Evolutionary conservation across 805 yeast species (phyloP), one percentile per base, ranked within the genome.

Genomic region (Candida tibetensis): DNA sequence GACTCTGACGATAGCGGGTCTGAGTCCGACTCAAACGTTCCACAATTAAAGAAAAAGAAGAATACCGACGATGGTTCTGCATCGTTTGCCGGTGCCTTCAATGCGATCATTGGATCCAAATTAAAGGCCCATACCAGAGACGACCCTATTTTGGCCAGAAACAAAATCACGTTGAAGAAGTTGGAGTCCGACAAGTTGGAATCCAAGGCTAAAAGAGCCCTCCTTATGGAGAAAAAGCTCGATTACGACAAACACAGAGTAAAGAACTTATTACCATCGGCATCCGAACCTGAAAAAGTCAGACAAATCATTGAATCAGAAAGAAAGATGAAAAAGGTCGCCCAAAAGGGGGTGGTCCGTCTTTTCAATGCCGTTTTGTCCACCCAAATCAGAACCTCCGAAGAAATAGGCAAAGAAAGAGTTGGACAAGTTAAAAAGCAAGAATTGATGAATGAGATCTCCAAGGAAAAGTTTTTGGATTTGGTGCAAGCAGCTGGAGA

Each of bases 101-200:
- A 69, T 48, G 93, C 95, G 12, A 84, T 91, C 51, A 65, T 91
- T 36, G 85, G 84, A 4, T 87, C 98, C 1, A 82, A 79, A 52
- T 70, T 91, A 48, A 93, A 93, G 58, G 95, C 96, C 0, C 85
- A 91, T 52, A 88, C 85, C 54, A 74, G 97, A 55, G 76, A 76
- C 31, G 95, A 90, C 58, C 99, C 99, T 2, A 86, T 91, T 39
- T 72, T 91, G 64, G 90, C 91, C 5, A 80, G 98, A 63, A 85
- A 85, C 53, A 85, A 83, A 48, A 71, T 74, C 29, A 76, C 81
- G 0, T 44, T 81, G 35, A 82, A 81, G 62, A 81, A 85, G 48
- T 73, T 85, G 40, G 96, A 90, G 49, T 75, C 81, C 22, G 87
- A 85, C 36, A 85, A 84, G 53, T 67, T 93, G 32, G 97, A 91